Evolutionary conservation across 352 stramenopile species (phyloP), one percentile per base, ranked within the genome.

Genomic region (Pythium diclinum): DNA sequence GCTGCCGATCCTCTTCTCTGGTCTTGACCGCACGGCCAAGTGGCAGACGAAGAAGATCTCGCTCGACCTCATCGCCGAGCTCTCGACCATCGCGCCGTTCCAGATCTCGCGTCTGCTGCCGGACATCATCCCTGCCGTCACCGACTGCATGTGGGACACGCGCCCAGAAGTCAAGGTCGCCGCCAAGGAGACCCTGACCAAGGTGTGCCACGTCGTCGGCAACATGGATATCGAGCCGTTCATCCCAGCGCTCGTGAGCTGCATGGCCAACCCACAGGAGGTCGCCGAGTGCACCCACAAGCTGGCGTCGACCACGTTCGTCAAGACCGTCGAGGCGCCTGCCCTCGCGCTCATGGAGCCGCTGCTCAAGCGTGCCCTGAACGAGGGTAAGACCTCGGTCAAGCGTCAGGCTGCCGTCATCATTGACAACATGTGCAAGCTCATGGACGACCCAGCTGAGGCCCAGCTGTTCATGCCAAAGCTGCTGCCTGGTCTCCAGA

Each of bases 171-270:
- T 99, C 36, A 98, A 98, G 87, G 72, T 88, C 14, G 95, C 96
- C 36, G 91, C 96, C 25, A 97, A 95, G 60, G 84, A 86, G 10
- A 97, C 97, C 44, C 98, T 99, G 91, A 92, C 89, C 56, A 92
- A 91, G 69, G 91, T 97, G 7, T 98, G 97, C 73, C 89, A 97
- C 63, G 95, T 99, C 25, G 98, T 99, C 62, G 96, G 95, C 71
- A 99, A 99, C 95, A 92, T 91, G 68, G 97, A 99, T 87, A 99
- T 99, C 69, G 97, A 99, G 80, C 97, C 98, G 63, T 99, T 99
- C 84, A 99, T 98, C 54, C 91, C 85, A 3, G 96, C 98, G 59
- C 96, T 99, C 59, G 87, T 99, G 34, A 96, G 81, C 70, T 97
- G 94, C 72, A 97, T 99, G 64, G 95, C 97, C 47, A 98, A 98